A percentile compares a stretch with the other conserved stretches of the same genome.
phyloP scores from a whole-genome alignment of 1,139 yeast species.

The Yamadazyma conglobata region DNA sequence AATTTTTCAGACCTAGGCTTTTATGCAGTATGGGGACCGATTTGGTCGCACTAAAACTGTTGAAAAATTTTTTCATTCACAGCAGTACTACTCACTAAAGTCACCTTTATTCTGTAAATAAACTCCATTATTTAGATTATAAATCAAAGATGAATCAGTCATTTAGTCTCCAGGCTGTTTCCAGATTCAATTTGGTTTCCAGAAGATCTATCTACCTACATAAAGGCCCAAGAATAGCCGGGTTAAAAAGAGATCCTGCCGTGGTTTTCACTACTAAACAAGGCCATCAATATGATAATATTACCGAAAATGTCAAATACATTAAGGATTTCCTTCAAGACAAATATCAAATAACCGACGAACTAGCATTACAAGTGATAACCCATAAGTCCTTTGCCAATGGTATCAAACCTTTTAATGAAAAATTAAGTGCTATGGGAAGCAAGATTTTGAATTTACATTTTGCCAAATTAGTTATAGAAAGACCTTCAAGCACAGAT shows the following conservation, averaged over 20 bases:
- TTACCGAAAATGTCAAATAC: slow-evolving; percentile 44
- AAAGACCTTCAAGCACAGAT: slow-evolving; percentile 18
- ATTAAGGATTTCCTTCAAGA: slow-evolving; percentile 46
- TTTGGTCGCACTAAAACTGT: slow-evolving; percentile 4
- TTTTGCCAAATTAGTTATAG: slow-evolving; percentile 51
- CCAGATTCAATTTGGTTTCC: no score
- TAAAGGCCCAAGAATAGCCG: slow-evolving; percentile 63
- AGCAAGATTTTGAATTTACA: slow-evolving; percentile 62
- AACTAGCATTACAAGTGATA: slow-evolving; percentile 67
- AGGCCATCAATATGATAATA: slow-evolving; percentile 63
- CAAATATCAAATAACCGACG: slow-evolving; percentile 46
- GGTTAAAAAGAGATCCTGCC: slow-evolving; percentile 73
- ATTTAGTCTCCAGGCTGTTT: no score
- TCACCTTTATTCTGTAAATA: no score
- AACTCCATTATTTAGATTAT: no score
- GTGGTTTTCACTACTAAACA: slow-evolving; percentile 54
- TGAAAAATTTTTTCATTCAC: slow-evolving; percentile 4
- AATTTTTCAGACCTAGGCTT: neutral
- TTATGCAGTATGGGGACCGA: slow-evolving; percentile 1
- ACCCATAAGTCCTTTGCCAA: slow-evolving; percentile 95
- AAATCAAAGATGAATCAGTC: no score
- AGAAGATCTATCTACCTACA: slow-evolving; percentile 36
- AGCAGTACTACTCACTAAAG: no score
- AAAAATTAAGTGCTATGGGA: slow-evolving; percentile 78
- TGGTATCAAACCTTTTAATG: slow-evolving; percentile 85